Base-by-base conservation (phyloP, 306 rosid genomes). In the Astragalus membranaceus region DNA sequence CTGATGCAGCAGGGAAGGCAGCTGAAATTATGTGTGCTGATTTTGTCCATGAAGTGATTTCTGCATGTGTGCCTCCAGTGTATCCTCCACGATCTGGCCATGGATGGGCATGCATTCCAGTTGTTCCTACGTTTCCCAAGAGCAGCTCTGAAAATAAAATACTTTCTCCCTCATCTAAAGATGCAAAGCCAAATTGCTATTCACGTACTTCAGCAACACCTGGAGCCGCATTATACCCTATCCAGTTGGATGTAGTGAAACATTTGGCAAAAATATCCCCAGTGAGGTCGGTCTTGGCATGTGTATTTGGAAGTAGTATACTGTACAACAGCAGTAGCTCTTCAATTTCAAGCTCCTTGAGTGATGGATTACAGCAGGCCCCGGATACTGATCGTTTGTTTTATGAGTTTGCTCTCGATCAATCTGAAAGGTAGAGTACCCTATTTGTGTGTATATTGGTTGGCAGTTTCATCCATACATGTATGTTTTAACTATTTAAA, bases 51-150 rank as follows among this genome's bases (percentile, higher is more conserved):
- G 97, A 93, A 85, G 96, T 93, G 68, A 90, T 93, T 80, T 90
- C 98, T 66, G 90, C 98, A 64, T 90, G 98, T 73, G 98, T 93
- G 70, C 97, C 97, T 79, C 92, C 97, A 41, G 98, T 93, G 71
- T 93, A 77, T 74, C 97, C 97, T 64, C 98, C 98, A 1, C 86
- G 97, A 29, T 87, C 94, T 80, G 98, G 98, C 60, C 86, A 84
- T 78, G 98, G 97, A 55, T 93, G 98, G 98, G 98, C 97, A 10
- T 87, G 98, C 79, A 93, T 93, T 84, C 98, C 97, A 0, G 87
- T 88, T 73, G 72, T 85, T 76, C 96, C 98, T 75, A 73, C 91
- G 30, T 85, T 84, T 78, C 79, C 88, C 10, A 85, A 80, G 81
- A 83, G 86, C 74, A 80, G 90, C 74, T 90, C 97, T 32, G 98